Conservation (phyloP, 164 flowering plant genomes). For the Dillenia suffruticosa region DNA sequence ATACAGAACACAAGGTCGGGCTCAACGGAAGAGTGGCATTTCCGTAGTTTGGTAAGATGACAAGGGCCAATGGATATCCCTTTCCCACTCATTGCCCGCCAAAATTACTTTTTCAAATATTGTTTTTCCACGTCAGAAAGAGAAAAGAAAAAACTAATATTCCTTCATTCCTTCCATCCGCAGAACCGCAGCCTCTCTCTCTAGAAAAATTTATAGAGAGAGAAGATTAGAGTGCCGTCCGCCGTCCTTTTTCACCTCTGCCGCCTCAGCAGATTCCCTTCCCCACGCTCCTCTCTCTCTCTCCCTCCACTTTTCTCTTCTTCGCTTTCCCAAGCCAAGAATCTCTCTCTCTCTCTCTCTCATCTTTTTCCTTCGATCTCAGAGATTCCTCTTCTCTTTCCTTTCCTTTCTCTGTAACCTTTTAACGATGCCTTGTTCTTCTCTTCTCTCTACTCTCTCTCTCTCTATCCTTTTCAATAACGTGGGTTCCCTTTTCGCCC, state of each 20-base stretch:
- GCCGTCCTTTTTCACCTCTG: slow-evolving; percentile 16
- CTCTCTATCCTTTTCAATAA: slow-evolving; percentile 20
- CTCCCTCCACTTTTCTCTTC: slow-evolving; percentile 16
- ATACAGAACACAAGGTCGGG: too few relatives aligned
- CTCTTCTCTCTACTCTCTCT: slow-evolving; percentile 12
- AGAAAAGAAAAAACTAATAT: too few relatives aligned
- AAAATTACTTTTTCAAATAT: too few relatives aligned
- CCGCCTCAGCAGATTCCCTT: slow-evolving; percentile 42
- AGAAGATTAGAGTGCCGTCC: background rate
- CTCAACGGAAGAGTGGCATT: too few relatives aligned
- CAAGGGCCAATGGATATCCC: too few relatives aligned
- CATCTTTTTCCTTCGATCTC: slow-evolving; percentile 19
- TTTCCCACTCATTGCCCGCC: too few relatives aligned
- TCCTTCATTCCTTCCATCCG: too few relatives aligned
- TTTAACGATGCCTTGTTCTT: slow-evolving; percentile 18
- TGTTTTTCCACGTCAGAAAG: too few relatives aligned
- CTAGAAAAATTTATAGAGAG: background rate
- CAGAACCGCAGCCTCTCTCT: slow-evolving; percentile 6
- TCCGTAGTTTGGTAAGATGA: too few relatives aligned
- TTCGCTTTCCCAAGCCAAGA: slow-evolving; percentile 59
- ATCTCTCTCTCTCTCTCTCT: slow-evolving; percentile 34
- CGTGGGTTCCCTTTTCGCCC: slow-evolving; percentile 11
- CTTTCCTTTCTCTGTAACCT: slow-evolving; percentile 5
- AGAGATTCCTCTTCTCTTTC: slow-evolving; percentile 25
- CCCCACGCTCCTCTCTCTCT: slow-evolving; percentile 1